Base-by-base conservation (phyloP, 2,329 filamentous ascomycete species). In the Onygenales sp. region DNA sequence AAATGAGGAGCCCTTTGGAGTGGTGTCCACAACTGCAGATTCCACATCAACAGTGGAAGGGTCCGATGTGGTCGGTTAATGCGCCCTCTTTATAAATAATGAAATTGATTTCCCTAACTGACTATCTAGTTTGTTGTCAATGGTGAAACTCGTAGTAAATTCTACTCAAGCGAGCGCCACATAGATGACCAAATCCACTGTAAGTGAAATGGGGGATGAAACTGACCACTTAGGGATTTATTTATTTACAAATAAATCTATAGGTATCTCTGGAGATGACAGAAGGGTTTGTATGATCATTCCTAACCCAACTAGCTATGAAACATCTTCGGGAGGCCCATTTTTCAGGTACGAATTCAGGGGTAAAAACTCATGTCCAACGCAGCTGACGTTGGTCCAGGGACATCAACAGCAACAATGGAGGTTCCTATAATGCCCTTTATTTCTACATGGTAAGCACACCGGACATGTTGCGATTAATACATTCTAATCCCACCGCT, bases 161-260 rank as follows among this genome's bases (percentile, higher is more conserved):
- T 86, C 72, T 87, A 84, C 70, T 84, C 81, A 2, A 82, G 79
- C 55, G 74, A 84, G 57, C 76, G 83, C n/a, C 86, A 85, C 67
- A 86, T 87, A 62, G 84, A 87, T 63, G 82, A 85, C 60, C 72
- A 79, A 44, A 75, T 78, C 31, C 82, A 84, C 63, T 86, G 83
- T 66, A 54, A 52, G 60, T 44, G 43, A 1, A 14, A 8, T 11
- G n/a, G 21, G 21, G 21, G 21, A 27, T 27, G 21, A 27, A 27
- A 27, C 21, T 27, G 21, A 27, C 21, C 3, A 5, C 21, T 27
- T 27, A 27, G 5, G 21, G 5, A 0, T 27, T 27, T 27, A 27
- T 27, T 27, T 27, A 27, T 27, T 27, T 27, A 27, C 21, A 1
- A 27, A 27, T 27, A 27, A 5, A 27, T 27, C 21, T 6, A n/a